Conservation (phyloP, 2,329 filamentous ascomycete genomes). For the Dactylellina sp. region DNA sequence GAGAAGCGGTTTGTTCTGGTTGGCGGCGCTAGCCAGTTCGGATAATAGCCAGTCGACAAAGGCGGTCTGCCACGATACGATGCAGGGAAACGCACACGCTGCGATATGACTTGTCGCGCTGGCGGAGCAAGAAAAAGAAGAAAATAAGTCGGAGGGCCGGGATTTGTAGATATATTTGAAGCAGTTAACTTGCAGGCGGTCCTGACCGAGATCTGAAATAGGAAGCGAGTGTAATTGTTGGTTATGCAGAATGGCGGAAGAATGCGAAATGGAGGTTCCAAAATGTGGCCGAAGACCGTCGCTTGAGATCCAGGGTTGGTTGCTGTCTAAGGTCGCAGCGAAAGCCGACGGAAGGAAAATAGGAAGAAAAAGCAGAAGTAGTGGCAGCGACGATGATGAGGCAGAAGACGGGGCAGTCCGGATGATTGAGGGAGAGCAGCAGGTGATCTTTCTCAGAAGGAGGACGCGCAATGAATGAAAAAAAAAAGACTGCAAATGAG, state of each 20-base stretch:
- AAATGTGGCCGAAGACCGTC: constrained; percentile 25
- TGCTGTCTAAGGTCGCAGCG: constrained; percentile 2
- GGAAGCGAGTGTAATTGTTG: not conserved
- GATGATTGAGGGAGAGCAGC: not conserved
- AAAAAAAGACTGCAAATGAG: not conserved
- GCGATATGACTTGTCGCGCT: constrained; percentile 46
- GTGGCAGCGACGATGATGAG: not conserved
- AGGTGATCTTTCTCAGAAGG: not conserved
- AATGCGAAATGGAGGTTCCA: constrained; percentile 40
- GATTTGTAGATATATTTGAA: too few relatives aligned
- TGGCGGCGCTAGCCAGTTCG: constrained; percentile 29
- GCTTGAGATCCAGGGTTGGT: constrained; percentile 9
- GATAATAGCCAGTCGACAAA: constrained; percentile 24
- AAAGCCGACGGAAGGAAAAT: constrained; percentile 23
- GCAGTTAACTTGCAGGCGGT: not conserved
- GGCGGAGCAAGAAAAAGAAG: constrained; percentile 4
- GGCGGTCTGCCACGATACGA: constrained; percentile 43
- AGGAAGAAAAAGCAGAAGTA: constrained; percentile 4
- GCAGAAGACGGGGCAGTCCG: not conserved
- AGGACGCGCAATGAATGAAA: not conserved
- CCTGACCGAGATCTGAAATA: not conserved
- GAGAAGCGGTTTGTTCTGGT: constrained; percentile 37
- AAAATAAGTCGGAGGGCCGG: not conserved
- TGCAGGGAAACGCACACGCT: constrained; percentile 24
- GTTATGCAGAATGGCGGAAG: constrained; percentile 23